Conservation (phyloP, 83 land plant genomes). For the Picea abies region DNA sequence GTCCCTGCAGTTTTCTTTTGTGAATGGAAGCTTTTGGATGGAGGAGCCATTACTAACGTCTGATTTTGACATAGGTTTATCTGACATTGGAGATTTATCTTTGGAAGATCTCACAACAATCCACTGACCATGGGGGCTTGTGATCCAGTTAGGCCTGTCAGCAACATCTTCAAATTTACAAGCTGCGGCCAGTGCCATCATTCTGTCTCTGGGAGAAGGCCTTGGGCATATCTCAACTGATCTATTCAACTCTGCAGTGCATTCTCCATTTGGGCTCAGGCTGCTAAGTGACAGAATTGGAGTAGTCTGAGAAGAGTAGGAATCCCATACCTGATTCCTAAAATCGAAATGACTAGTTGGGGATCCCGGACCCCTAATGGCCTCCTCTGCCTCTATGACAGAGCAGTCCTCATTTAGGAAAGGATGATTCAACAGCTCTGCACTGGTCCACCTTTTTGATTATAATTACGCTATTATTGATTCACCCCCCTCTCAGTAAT, state of each 20-base stretch:
- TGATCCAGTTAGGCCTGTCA: background rate
- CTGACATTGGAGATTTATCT: background rate
- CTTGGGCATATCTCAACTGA: background rate
- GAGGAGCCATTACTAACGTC: no score
- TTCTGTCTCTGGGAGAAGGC: background rate
- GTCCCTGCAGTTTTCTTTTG: no score
- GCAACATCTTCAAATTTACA: background rate
- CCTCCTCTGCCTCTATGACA: no score
- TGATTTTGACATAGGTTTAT: background rate
- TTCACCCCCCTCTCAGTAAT: no score
- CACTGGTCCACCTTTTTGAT: no score
- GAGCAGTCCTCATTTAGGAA: no score
- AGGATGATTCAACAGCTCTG: no score
- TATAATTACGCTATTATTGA: no score
- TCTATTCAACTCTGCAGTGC: no score
- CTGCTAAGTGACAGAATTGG: background rate
- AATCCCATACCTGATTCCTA: background rate
- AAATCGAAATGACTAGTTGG: background rate
- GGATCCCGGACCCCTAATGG: background rate
- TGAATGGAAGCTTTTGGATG: no score
- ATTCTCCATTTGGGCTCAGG: background rate
- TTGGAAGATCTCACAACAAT: background rate
- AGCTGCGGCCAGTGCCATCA: no score
- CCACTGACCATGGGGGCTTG: constrained; percentile 3
- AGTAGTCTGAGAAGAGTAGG: background rate